These are phyloP conservation scores for Phytophthora tentaculata DNA, from an alignment of 352 stramenopile species.

Conservation along the genomic window DNA sequence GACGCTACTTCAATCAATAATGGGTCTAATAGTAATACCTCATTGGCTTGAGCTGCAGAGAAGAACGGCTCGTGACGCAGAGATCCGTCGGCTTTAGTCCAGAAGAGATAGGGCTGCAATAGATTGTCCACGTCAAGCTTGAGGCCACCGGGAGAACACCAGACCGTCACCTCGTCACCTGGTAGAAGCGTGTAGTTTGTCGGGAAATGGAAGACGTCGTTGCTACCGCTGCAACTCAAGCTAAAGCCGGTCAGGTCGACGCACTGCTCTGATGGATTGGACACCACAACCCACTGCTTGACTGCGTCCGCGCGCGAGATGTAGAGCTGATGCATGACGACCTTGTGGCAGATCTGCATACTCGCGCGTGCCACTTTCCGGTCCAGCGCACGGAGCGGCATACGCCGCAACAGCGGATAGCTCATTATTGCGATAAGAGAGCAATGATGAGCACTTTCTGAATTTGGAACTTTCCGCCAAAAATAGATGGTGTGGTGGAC, in stretches of 20 bases:
- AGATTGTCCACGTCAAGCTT: slow-evolving; percentile 81
- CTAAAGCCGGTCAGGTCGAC: slow-evolving; percentile 78
- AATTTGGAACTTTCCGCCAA: slow-evolving; percentile 38
- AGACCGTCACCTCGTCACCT: slow-evolving; percentile 85
- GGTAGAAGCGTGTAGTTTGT: slow-evolving; percentile 67
- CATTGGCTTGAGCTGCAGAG: slow-evolving; percentile 42
- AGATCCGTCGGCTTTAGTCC: slow-evolving; percentile 66
- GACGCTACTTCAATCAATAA: slow-evolving; percentile 84
- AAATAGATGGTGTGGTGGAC: slow-evolving; percentile 10
- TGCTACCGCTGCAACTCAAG: slow-evolving; percentile 51
- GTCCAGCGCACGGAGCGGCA: slow-evolving; percentile 69
- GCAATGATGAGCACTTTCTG: slow-evolving; percentile 10
- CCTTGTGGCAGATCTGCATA: slow-evolving; percentile 87
- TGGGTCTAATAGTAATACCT: slow-evolving; percentile 78
- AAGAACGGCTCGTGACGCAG: slow-evolving; percentile 75
- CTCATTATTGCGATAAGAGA: slow-evolving; percentile 57
- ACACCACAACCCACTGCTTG: slow-evolving; percentile 87
- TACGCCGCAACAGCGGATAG: slow-evolving; percentile 65
- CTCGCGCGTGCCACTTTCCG: slow-evolving; percentile 70
- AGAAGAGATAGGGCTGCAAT: slow-evolving; percentile 84
- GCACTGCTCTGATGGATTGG: slow-evolving; percentile 73
- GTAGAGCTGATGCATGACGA: slow-evolving; percentile 90
- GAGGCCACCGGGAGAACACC: slow-evolving; percentile 66
- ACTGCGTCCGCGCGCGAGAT: slow-evolving; percentile 69
- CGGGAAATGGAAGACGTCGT: slow-evolving; percentile 71